Conservation (phyloP, 2,329 filamentous ascomycete species). For the Eutypella sp. region DNA sequence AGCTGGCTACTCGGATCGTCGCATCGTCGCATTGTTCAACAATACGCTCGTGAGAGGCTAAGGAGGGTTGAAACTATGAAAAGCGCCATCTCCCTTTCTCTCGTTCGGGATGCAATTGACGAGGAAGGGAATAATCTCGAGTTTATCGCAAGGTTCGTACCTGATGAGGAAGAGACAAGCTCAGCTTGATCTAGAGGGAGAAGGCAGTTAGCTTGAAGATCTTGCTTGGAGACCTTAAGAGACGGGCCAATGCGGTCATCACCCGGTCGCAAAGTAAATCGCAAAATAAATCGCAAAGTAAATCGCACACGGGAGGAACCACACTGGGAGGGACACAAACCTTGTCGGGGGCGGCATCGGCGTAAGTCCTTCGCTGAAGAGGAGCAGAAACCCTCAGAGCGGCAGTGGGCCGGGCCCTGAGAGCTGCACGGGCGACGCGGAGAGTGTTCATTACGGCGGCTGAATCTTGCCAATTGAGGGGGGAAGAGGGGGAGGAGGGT, state of each 20-base stretch:
- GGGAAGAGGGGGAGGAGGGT: too few species aligned
- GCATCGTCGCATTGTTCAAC: background rate
- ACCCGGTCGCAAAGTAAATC: too few species aligned
- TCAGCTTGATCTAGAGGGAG: constrained; percentile 88
- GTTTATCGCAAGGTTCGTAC: constrained; percentile 54
- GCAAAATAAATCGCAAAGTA: too few species aligned
- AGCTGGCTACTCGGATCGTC: too few species aligned
- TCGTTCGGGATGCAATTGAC: too few species aligned
- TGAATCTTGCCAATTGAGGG: constrained; percentile 42
- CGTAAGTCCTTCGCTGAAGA: constrained; percentile 84
- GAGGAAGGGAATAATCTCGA: too few species aligned
- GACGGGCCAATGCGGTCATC: too few species aligned
- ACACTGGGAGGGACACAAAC: constrained; percentile 34
- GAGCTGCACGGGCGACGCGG: constrained; percentile 84
- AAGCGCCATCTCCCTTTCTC: too few species aligned
- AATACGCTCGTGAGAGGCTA: background rate
- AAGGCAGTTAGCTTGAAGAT: constrained; percentile 25
- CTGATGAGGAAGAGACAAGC: constrained; percentile 95
- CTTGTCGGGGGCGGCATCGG: constrained; percentile 82
- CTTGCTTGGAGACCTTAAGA: too few species aligned
- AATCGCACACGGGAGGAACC: too few species aligned
- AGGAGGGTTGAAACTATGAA: background rate
- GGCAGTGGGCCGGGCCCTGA: constrained; percentile 76
- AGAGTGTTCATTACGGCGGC: constrained; percentile 91
- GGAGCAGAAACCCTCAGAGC: constrained; percentile 71